Base-by-base conservation (phyloP, 805 yeast genomes). In the Lipomyces anomalus region DNA sequence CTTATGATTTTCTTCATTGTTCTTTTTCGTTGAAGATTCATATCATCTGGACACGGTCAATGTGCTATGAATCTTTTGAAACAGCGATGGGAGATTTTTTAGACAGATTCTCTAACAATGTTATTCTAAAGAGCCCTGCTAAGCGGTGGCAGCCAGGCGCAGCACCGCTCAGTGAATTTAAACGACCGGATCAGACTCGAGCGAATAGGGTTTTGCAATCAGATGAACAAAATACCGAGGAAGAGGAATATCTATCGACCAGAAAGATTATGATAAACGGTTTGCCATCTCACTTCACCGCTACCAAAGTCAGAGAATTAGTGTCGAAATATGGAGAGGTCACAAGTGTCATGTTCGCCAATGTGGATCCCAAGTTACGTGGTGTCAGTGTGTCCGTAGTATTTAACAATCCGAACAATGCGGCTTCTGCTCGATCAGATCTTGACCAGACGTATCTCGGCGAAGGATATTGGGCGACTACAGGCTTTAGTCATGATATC, bases 381-480 rank as follows among this genome's bases (percentile, higher is more conserved):
- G 56, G 56, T 6, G 21, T 38, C 17, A 32, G 17, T 16, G 55
- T 49, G 3, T 35, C 43, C 6, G 48, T 46, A 4, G 34, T 42
- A n/a, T 38, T 50, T 3, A 24, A 16, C 4, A 40, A 35, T 22
- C 11, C 36, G n/a, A 40, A 42, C n/a, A 41, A 46, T 3, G 52
- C 42, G 11, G 48, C 42, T 23, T 33, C 21, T 13, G 43, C 42
- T 4, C 38, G 50, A 16, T 11, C 39, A 3, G 33, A 35, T 6
- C 26, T 51, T 7, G 54, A 51, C 24, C 42, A 45, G 22, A 38
- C n/a, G 17, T 51, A 51, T 30, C 34, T 49, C 13, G 56, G 56
- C 26, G 42, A 40, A 22, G 56, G 56, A 21, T 51, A 13, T 29
- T 42, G 52, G 41, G 38, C 46, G 3, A 21, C 26, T 2, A 47